phyloP scores from a whole-genome alignment of 2,329 filamentous ascomycete species.

The Talaromyces pinophilus region DNA sequence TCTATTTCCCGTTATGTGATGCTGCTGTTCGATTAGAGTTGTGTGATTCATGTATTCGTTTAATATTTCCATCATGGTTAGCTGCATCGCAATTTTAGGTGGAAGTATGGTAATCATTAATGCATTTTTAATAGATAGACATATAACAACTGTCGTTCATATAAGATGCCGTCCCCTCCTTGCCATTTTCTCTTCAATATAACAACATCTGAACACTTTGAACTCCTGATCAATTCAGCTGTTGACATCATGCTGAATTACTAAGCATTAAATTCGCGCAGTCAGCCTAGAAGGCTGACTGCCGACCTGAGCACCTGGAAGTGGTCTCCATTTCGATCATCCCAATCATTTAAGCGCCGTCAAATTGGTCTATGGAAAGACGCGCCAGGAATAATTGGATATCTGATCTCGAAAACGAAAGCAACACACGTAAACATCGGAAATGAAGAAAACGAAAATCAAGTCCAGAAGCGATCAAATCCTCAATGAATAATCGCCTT shows the following conservation, averaged over 20 bases:
- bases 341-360: conserved; percentile 15
- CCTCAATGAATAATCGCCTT: background rate
- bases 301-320: conserved; percentile 2
- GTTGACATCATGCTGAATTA: background rate
- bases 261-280: background rate
- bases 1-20: background rate
- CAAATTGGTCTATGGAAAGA: conserved; percentile 12
- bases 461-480: background rate
- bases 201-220: background rate
- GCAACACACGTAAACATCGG: conserved; percentile 7
- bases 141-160: background rate
- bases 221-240: background rate
- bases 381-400: conserved; percentile 20
- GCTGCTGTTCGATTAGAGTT: background rate
- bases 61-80: background rate
- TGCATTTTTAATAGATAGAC: background rate
- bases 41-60: background rate
- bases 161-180: background rate
- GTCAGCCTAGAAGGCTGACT: background rate
- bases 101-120: background rate
- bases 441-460: conserved; percentile 13
- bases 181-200: too few species aligned
- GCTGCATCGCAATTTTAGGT: conserved; percentile 1
- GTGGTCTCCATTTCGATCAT: background rate
- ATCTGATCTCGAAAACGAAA: conserved; percentile 19